These are phyloP conservation scores for Magnolia officinalis DNA, from an alignment of 164 flowering plant genomes.

Conservation along the genomic window DNA sequence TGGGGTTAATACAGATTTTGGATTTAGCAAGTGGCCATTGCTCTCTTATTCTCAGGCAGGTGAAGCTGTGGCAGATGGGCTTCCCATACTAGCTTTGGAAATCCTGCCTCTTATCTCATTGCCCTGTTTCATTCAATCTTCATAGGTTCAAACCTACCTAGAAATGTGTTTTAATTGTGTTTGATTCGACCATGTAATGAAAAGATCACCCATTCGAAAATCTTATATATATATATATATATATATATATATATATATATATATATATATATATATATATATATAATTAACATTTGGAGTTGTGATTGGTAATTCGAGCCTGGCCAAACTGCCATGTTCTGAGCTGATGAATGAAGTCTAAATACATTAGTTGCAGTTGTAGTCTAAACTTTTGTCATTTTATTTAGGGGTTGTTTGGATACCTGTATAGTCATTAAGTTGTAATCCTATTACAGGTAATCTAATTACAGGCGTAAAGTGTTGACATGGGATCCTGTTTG, in stretches of 20 bases:
- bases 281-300: no score
- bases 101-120: not conserved
- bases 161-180: not conserved
- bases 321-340: not conserved
- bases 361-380: not conserved
- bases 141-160: not conserved
- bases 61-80: not conserved
- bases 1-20: not conserved
- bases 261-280: no score
- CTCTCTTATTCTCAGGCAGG: not conserved
- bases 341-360: not conserved
- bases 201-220: not conserved
- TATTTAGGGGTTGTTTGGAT: no score
- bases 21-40: not conserved
- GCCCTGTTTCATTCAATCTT: not conserved
- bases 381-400: not conserved
- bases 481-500: no score
- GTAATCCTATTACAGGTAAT: no score
- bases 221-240: no score
- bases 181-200: not conserved
- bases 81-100: not conserved
- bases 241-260: no score
- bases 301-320: no score
- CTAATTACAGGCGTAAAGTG: no score
- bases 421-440: no score